These are phyloP conservation scores for Nicotiana sylvestris DNA, from an alignment of 257 asterid species.

Conservation along the genomic window DNA sequence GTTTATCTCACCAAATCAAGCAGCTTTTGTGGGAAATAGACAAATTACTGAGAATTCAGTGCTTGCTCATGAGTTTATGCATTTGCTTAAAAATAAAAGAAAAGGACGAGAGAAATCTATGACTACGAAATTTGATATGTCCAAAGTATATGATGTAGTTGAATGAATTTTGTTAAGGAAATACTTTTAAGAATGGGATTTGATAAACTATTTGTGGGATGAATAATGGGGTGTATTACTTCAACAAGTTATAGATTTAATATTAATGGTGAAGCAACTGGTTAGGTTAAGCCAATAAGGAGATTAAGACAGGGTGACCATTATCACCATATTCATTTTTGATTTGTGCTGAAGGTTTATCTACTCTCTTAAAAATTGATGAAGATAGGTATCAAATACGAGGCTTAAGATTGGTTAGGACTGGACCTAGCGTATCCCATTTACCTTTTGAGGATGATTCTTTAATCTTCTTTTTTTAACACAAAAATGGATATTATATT, in stretches of 20 bases:
- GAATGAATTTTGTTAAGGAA: not conserved
- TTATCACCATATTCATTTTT: too few relatives aligned
- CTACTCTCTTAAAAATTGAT: too few relatives aligned
- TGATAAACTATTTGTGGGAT: not conserved
- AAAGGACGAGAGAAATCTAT: not conserved
- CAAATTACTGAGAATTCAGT: not conserved
- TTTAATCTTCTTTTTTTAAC: too few relatives aligned
- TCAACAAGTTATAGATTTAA: not conserved
- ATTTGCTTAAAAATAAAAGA: not conserved
- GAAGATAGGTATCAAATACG: too few relatives aligned
- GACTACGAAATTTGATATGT: not conserved
- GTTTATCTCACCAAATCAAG: not conserved
- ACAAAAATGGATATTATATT: too few relatives aligned
- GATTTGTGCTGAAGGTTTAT: too few relatives aligned
- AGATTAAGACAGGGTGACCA: not conserved
- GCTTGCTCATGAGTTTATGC: not conserved
- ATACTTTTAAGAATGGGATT: not conserved
- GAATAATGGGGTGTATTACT: not conserved
- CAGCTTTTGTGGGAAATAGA: not conserved
- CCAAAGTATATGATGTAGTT: not conserved
- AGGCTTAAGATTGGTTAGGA: too few relatives aligned
- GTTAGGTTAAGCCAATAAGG: not conserved
- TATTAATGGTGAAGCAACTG: not conserved
- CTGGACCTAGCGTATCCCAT: too few relatives aligned
- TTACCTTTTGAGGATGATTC: too few relatives aligned